These are phyloP conservation scores for Fusarium sp. DNA, from an alignment of 2,329 filamentous ascomycete species.

Conservation along the genomic window DNA sequence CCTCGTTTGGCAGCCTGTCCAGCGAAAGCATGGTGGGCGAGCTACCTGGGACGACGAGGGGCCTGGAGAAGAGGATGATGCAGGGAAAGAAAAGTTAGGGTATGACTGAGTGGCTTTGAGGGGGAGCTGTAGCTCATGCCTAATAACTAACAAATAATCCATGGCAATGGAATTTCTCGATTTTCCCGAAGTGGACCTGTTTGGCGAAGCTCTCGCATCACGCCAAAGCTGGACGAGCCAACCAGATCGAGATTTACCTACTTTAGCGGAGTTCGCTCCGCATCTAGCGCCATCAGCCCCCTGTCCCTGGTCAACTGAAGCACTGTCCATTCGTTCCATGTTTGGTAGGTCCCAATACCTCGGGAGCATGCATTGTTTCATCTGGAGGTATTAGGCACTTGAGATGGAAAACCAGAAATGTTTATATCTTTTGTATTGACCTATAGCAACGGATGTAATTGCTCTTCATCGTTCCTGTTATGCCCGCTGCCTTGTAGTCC, in stretches of 20 bases:
- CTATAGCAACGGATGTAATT: background rate
- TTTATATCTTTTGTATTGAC: background rate
- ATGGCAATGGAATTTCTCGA: conserved; percentile 9
- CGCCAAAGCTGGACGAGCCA: conserved; percentile 3
- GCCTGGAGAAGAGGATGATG: conserved; percentile 4
- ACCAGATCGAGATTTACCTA: background rate
- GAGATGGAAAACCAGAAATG: background rate
- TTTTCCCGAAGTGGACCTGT: conserved; percentile 10
- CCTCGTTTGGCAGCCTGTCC: conserved; percentile 44
- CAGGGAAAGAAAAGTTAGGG: background rate
- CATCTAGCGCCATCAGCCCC: conserved; percentile 21
- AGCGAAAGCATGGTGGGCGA: conserved; percentile 41
- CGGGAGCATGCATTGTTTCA: background rate
- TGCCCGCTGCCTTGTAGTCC: background rate
- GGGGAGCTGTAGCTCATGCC: conserved; percentile 28
- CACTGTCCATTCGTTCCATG: background rate
- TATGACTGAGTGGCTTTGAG: conserved; percentile 7
- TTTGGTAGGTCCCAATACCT: background rate
- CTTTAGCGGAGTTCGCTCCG: background rate
- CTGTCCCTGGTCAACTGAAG: conserved; percentile 1
- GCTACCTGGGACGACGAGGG: conserved; percentile 16
- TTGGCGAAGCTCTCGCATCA: conserved; percentile 1
- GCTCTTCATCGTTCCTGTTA: background rate
- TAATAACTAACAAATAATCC: background rate
- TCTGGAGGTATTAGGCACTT: background rate